Conservation (phyloP, 1,284 basidiomycete species). For the Uromyces viciae-fabae region DNA sequence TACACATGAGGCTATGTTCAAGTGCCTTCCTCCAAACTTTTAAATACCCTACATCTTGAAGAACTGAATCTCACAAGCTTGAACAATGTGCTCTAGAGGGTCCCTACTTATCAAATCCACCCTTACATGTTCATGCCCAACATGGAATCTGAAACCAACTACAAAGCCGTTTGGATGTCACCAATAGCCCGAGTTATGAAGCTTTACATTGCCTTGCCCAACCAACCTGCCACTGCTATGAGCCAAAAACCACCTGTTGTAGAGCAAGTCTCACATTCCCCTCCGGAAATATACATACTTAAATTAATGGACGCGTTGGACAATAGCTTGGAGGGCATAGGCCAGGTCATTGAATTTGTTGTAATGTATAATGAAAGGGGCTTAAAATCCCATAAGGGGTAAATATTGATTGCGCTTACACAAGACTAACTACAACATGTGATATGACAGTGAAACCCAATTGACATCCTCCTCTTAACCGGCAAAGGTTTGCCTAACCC, state of each 20-base stretch:
- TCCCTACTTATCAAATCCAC: neutral
- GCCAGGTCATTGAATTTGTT: neutral
- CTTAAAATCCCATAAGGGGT: too few species aligned
- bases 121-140: neutral
- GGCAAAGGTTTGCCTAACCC: too few species aligned
- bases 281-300: neutral
- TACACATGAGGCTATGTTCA: conserved; percentile 15
- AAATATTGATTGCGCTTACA: too few species aligned
- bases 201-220: neutral
- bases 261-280: neutral
- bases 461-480: too few species aligned
- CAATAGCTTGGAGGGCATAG: neutral
- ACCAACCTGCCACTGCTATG: neutral
- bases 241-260: neutral
- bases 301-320: conserved; percentile 8
- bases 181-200: neutral
- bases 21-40: neutral
- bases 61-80: neutral
- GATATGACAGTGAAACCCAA: too few species aligned
- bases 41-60: neutral
- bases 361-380: too few species aligned
- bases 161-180: neutral
- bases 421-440: too few species aligned
- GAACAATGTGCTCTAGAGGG: neutral
- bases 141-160: neutral